These are phyloP conservation scores for Cyanidiococcus yangmingshanensis DNA, from an alignment of 23 red algal species.

Conservation along the genomic window DNA sequence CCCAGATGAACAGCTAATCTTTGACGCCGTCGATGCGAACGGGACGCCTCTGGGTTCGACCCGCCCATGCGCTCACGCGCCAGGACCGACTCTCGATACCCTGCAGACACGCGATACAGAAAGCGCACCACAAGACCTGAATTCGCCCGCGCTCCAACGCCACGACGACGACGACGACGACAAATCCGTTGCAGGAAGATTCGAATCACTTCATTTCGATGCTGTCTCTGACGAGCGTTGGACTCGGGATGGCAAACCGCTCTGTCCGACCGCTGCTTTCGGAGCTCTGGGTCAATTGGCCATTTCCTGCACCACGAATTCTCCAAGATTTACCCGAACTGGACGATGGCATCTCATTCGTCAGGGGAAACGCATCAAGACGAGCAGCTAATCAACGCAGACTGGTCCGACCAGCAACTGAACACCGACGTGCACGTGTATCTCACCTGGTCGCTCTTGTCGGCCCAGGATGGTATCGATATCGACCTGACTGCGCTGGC, in stretches of 20 bases:
- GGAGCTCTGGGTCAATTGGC: neutral
- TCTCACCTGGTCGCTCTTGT: neutral
- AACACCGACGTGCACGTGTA: slow-evolving; percentile 11
- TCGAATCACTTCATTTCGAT: no score
- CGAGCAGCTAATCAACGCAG: neutral
- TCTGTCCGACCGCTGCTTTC: neutral
- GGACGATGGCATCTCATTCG: neutral
- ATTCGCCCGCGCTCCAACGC: no score
- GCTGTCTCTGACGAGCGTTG: no score
- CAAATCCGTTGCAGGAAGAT: no score
- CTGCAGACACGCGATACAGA: no score
- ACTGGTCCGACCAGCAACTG: neutral
- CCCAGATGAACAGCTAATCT: no score
- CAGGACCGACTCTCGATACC: no score
- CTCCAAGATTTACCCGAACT: neutral
- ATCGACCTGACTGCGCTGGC: neutral
- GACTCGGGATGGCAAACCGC: neutral
- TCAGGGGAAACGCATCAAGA: neutral
- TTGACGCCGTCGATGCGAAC: no score
- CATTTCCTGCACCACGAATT: neutral
- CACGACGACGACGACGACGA: neutral
- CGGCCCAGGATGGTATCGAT: neutral
- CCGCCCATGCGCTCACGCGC: no score
- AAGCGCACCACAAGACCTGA: no score
- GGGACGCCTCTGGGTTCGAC: no score